Conservation (phyloP, 2,329 filamentous ascomycete genomes). For the Penicillium sp. region DNA sequence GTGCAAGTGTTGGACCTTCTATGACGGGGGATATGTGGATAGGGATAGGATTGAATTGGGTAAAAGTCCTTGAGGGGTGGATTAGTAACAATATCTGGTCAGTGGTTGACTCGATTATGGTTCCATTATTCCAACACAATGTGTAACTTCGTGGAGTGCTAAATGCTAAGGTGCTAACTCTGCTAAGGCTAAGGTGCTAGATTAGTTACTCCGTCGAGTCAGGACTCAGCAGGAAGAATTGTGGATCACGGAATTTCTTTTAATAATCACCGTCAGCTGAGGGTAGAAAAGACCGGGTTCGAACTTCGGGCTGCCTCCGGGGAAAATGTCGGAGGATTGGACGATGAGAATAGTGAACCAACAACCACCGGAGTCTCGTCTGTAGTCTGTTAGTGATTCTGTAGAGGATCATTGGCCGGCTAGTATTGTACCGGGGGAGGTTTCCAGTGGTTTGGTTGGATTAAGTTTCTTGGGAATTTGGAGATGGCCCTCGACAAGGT, state of each 20-base stretch:
- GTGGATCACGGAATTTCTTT: neutral
- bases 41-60: neutral
- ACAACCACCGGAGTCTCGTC: neutral
- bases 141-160: neutral
- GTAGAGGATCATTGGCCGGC: neutral
- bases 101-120: neutral
- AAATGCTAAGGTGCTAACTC: too few species aligned
- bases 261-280: slow-evolving; percentile 2
- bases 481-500: slow-evolving; percentile 3
- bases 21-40: neutral
- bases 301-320: slow-evolving; percentile 4
- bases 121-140: too few species aligned
- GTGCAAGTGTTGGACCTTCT: neutral
- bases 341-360: neutral
- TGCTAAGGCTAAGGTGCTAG: neutral
- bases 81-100: neutral
- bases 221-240: slow-evolving; percentile 1
- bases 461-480: neutral
- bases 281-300: neutral
- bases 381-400: too few species aligned
- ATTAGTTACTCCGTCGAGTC: neutral
- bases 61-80: slow-evolving; percentile 7
- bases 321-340: neutral
- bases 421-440: neutral
- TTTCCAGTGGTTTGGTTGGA: neutral